Evolutionary conservation across 2,329 filamentous ascomycete genomes (phyloP), one percentile per base, ranked within the genome.

Genomic region (Fusarium armeniacum): DNA sequence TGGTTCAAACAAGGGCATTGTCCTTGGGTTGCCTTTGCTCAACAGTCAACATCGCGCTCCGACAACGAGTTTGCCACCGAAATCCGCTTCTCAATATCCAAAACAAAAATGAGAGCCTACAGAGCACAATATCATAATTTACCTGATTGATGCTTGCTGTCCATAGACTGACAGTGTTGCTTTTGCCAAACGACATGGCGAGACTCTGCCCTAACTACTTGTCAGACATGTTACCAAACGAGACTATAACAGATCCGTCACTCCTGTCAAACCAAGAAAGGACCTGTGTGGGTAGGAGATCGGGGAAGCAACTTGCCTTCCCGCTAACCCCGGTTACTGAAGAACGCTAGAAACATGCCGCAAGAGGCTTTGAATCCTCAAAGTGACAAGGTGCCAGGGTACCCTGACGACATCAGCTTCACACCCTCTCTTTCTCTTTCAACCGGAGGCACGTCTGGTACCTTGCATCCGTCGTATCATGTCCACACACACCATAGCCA

Each of bases 391-490:
- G 57, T 50, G 54, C 63, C 43, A 55, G 69, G 64, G 63, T 53
- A 49, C 64, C 63, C 50, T 67, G 71, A 65, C 59, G 62, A 52
- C 58, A 57, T 62, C 49, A 53, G 47, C 50, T 54, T 51, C 67
- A 64, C 62, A 61, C 53, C 36, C 70, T 59, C 56, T 59, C 56
- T 30, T 57, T 62, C 32, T 50, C 40, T 58, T 56, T 56, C 58
- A 35, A 46, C 56, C 57, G 50, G 67, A 62, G 57, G 61, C 53
- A 65, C 43, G 16, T 54, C 53, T 55, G 54, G 71, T 75, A 65
- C 72, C 71, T 74, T 75, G 65, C 73, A 74, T 69, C 45, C 51
- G 51, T 38, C 30, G 55, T 61, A 71, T 69, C 60, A 62, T 53
- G 65, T 61, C 67, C 67, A 65, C 56, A 62, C 24, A 26, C 38